A percentile compares a stretch with the other conserved stretches of the same genome.
These are phyloP conservation scores for Verbascum thapsus DNA, from an alignment of 257 asterid species.

Conservation along the genomic window DNA sequence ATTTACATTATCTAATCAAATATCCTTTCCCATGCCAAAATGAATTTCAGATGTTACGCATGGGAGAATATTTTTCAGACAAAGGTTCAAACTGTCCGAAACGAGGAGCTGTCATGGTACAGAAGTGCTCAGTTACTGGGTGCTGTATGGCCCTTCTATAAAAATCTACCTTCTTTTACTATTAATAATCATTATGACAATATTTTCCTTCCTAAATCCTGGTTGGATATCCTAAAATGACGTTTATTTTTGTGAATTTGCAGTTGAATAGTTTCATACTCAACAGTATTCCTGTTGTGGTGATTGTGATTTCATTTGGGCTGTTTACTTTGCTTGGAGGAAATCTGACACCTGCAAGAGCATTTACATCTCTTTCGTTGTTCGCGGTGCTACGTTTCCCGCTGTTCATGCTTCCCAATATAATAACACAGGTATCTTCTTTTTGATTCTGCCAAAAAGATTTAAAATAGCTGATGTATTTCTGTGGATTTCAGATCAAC, in stretches of 20 bases:
- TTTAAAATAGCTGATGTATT: neutral
- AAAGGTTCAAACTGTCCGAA: slow-evolving; percentile 75
- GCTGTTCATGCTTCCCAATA: slow-evolving; percentile 90
- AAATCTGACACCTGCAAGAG: slow-evolving; percentile 94
- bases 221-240: slow-evolving; percentile 16
- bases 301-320: slow-evolving; percentile 85
- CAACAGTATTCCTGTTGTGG: slow-evolving; percentile 90
- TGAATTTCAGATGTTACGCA: slow-evolving; percentile 81
- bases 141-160: slow-evolving; percentile 62
- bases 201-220: slow-evolving; percentile 20
- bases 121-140: slow-evolving; percentile 78
- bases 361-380: slow-evolving; percentile 92
- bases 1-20: slow-evolving; percentile 25
- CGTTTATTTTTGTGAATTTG: slow-evolving; percentile 35
- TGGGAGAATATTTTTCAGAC: slow-evolving; percentile 91
- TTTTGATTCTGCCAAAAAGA: slow-evolving; percentile 8
- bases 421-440: slow-evolving; percentile 75
- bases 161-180: slow-evolving; percentile 26
- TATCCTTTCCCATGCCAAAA: slow-evolving; percentile 24
- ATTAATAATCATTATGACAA: neutral
- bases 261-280: slow-evolving; percentile 84
- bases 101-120: slow-evolving; percentile 89
- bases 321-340: slow-evolving; percentile 86
- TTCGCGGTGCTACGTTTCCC: slow-evolving; percentile 93
- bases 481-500: too few relatives aligned